phyloP scores from a whole-genome alignment of 805 yeast genomes.

The Isabelozyma heimii region DNA sequence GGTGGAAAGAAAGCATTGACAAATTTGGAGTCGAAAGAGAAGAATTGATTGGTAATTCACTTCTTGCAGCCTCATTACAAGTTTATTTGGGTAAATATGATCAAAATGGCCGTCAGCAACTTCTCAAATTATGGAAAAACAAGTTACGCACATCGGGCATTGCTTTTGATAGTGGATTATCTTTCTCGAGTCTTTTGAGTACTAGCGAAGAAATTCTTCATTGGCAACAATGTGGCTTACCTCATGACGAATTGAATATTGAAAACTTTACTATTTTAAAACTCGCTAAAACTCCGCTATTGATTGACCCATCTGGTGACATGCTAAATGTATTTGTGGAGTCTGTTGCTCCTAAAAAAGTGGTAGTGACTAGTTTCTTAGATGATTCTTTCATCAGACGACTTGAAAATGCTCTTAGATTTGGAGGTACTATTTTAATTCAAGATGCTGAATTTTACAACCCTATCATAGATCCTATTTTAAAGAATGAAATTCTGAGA shows the following conservation, averaged over 20 bases:
- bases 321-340: conserved; percentile 40
- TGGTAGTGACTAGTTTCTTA: conserved; percentile 65
- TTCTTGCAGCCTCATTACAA: conserved; percentile 60
- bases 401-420: conserved; percentile 76
- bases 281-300: conserved; percentile 43
- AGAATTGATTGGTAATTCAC: conserved; percentile 59
- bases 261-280: conserved; percentile 63
- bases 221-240: conserved; percentile 57
- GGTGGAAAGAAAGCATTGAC: conserved; percentile 70
- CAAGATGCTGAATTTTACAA: conserved; percentile 81
- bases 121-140: conserved; percentile 33
- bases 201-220: conserved; percentile 36
- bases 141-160: conserved; percentile 37
- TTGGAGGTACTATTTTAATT: conserved; percentile 74
- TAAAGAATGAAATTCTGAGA: conserved; percentile 57
- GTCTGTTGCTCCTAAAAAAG: conserved; percentile 25
- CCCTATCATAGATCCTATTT: conserved; percentile 63
- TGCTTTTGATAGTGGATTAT: conserved; percentile 32
- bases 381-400: conserved; percentile 65
- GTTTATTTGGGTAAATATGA: conserved; percentile 62
- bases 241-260: conserved; percentile 56
- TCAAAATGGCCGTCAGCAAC: conserved; percentile 40
- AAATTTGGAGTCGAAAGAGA: conserved; percentile 47
- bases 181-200: conserved; percentile 35
- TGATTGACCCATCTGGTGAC: conserved; percentile 70